Evolutionary conservation across 2,329 filamentous ascomycete species (phyloP).

Genomic region (Beauveria sp.): DNA sequence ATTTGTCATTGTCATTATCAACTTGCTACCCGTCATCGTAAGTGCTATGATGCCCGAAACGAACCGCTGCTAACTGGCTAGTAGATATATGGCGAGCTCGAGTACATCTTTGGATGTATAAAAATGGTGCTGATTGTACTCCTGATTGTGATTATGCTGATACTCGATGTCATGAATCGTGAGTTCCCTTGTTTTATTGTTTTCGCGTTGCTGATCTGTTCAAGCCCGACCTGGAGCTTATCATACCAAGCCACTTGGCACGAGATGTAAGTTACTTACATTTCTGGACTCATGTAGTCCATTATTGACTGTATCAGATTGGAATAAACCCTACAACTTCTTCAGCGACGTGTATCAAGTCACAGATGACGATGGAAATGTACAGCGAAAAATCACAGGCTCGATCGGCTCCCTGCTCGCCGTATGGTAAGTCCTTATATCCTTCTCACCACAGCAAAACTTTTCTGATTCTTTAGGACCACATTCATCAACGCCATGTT

Average conservation of each 20-base stretch:
- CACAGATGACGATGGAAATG: conserved; percentile 18
- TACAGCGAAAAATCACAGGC: conserved; percentile 20
- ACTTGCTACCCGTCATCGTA: conserved; percentile 30
- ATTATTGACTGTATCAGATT: neutral
- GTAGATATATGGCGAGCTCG: conserved; percentile 26
- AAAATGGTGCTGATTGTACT: conserved; percentile 29
- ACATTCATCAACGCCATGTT: conserved; percentile 30
- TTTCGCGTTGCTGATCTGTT: neutral
- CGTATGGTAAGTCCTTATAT: conserved; percentile 25
- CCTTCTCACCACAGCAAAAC: no score
- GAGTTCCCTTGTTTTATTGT: conserved; percentile 9
- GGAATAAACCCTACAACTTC: conserved; percentile 26
- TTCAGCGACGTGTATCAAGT: conserved; percentile 27
- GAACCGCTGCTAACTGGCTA: neutral
- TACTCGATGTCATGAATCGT: conserved; percentile 29
- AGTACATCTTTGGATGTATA: conserved; percentile 29
- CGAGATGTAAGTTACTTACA: conserved; percentile 23
- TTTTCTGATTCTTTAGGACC: conserved; percentile 20
- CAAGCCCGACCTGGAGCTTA: conserved; percentile 29
- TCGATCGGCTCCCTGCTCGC: conserved; percentile 28
- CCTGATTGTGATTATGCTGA: conserved; percentile 29
- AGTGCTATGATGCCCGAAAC: conserved; percentile 11
- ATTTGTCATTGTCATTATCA: conserved; percentile 25
- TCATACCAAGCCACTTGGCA: conserved; percentile 25
- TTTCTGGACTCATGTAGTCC: neutral